phyloP scores from a whole-genome alignment of 108 stramenopile genomes.

The Cyclotella sp. region DNA sequence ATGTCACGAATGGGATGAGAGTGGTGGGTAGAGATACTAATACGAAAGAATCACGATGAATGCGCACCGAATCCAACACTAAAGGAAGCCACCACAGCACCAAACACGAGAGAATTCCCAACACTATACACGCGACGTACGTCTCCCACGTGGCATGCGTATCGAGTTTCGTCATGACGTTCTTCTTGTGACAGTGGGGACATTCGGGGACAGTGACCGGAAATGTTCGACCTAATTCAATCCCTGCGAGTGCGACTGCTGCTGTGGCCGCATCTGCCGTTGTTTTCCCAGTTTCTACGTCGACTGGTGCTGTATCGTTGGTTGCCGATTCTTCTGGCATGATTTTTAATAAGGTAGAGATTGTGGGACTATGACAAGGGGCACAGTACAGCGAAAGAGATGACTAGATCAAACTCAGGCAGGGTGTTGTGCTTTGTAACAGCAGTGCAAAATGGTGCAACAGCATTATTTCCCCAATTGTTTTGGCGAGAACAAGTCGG shows the following conservation, averaged over 20 bases:
- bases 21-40: too few relatives aligned
- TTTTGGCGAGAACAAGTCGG: too few relatives aligned
- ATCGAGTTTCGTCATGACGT: not conserved
- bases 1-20: not conserved
- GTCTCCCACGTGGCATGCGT: slow-evolving; percentile 2
- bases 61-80: slow-evolving; percentile 3
- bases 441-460: too few relatives aligned
- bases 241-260: not conserved
- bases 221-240: not conserved
- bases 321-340: not conserved
- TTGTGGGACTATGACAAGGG: too few relatives aligned
- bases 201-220: slow-evolving; percentile 7
- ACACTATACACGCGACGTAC: not conserved
- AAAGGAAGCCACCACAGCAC: slow-evolving; percentile 13
- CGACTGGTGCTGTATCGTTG: not conserved
- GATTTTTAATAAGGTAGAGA: too few relatives aligned
- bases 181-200: not conserved
- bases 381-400: too few relatives aligned
- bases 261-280: not conserved
- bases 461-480: too few relatives aligned
- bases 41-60: not conserved
- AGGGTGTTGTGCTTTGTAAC: too few relatives aligned
- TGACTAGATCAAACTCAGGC: too few relatives aligned
- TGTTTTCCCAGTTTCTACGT: not conserved
- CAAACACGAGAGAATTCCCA: slow-evolving; percentile 9